These are phyloP conservation scores for Citrus sp. DNA, from an alignment of 345 rosid genomes.

Conservation along the genomic window DNA sequence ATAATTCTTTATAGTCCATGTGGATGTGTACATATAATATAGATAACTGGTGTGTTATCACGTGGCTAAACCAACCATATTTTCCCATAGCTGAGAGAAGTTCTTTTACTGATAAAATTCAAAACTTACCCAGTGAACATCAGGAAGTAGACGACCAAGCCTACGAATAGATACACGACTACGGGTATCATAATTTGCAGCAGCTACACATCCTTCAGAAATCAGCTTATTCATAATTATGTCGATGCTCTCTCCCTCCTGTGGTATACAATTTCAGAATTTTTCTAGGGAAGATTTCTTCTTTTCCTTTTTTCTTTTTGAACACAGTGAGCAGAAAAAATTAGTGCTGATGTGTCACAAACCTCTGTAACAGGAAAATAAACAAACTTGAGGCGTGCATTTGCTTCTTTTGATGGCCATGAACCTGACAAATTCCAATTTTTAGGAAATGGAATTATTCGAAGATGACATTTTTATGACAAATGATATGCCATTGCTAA, in stretches of 20 bases:
- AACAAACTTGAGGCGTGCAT: conserved; percentile 65
- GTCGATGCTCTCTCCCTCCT: conserved; percentile 74
- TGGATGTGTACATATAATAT: not conserved
- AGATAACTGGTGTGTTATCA: not conserved
- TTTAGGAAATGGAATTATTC: not conserved
- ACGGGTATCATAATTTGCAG: conserved; percentile 45
- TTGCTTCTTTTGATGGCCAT: conserved; percentile 36
- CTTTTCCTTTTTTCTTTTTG: no score
- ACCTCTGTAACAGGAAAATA: conserved; percentile 72
- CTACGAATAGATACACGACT: conserved; percentile 63
- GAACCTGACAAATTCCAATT: conserved; percentile 31
- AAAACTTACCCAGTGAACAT: conserved; percentile 70
- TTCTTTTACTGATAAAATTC: not conserved
- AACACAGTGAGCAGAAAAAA: not conserved
- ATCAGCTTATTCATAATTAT: conserved; percentile 49
- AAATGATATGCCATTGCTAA: not conserved
- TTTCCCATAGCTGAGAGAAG: not conserved
- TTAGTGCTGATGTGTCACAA: not conserved
- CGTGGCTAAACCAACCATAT: not conserved
- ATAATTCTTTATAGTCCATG: not conserved
- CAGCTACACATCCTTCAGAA: conserved; percentile 38
- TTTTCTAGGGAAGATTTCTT: not conserved
- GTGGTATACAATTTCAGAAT: conserved; percentile 7
- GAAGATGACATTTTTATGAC: not conserved
- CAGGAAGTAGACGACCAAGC: conserved; percentile 86